These are phyloP conservation scores for Vickermania ingenoplastis DNA, from an alignment of 208 protist species.

Conservation along the genomic window DNA sequence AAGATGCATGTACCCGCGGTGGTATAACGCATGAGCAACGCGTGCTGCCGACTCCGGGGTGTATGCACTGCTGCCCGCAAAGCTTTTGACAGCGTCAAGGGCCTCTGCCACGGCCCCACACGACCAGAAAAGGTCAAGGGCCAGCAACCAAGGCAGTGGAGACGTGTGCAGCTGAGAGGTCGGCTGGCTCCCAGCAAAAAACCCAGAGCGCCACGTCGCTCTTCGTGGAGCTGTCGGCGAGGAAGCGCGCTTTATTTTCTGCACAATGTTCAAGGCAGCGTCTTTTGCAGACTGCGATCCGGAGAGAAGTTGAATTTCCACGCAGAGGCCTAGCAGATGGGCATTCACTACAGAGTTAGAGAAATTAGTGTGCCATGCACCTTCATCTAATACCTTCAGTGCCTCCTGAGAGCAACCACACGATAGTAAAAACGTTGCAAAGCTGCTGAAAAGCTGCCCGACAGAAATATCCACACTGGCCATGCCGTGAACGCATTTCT, in stretches of 20 bases:
- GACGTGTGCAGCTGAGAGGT: slow-evolving; percentile 13
- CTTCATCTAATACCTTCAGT: slow-evolving; percentile 30
- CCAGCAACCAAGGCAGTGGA: slow-evolving; percentile 28
- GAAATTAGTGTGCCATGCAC: slow-evolving; percentile 54
- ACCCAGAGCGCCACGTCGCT: not conserved
- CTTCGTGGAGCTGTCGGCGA: too few species aligned
- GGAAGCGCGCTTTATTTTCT: too few species aligned
- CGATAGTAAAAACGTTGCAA: slow-evolving; percentile 32
- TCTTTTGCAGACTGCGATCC: too few species aligned
- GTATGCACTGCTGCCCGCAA: slow-evolving; percentile 22
- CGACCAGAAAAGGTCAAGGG: slow-evolving; percentile 20
- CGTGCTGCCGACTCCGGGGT: slow-evolving; percentile 51
- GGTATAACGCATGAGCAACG: slow-evolving; percentile 28
- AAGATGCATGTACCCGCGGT: slow-evolving; percentile 10
- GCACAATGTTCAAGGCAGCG: too few species aligned
- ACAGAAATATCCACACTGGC: slow-evolving; percentile 31
- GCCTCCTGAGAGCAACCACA: slow-evolving; percentile 20
- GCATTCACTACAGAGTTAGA: slow-evolving; percentile 37
- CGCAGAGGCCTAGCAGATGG: slow-evolving; percentile 42
- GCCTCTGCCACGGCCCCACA: slow-evolving; percentile 12
- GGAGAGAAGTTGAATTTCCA: slow-evolving; percentile 46
- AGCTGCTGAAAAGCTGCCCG: slow-evolving; percentile 49
- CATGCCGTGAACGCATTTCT: slow-evolving; percentile 47
- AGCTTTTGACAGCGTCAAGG: slow-evolving; percentile 14
- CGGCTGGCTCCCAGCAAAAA: not conserved